Evolutionary conservation across 495 filamentous ascomycete genomes (phyloP).

Genomic region (Gamarada debralockiae): DNA sequence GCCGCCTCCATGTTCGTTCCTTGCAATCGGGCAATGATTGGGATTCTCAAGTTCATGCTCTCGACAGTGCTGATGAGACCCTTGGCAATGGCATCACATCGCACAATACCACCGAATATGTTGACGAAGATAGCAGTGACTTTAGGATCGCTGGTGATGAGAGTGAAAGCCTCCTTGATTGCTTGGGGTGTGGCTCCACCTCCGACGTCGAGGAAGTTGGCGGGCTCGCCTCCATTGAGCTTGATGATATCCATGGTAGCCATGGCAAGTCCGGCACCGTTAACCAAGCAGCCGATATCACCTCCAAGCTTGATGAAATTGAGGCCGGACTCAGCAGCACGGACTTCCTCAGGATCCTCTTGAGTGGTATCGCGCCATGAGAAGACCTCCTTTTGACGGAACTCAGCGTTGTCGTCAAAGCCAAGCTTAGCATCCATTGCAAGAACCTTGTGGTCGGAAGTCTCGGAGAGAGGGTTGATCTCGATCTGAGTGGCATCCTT

Average conservation of each 20-base stretch:
- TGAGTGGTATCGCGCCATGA: conserved; percentile 88
- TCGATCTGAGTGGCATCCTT: conserved; percentile 98
- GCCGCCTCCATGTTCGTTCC: conserved; percentile 98
- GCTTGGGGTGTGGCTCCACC: conserved; percentile 95
- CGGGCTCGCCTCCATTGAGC: conserved; percentile 91
- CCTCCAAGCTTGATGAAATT: conserved; percentile 99
- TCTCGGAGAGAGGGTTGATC: conserved; percentile 98
- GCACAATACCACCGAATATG: conserved; percentile 98
- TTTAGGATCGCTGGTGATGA: conserved; percentile 98
- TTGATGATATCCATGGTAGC: conserved; percentile 99
- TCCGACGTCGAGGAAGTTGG: conserved; percentile 98
- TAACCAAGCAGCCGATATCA: conserved; percentile 98
- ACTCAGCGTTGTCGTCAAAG: conserved; percentile 98
- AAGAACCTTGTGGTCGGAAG: conserved; percentile 92
- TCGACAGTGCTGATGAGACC: conserved; percentile 92
- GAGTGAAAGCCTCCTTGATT: conserved; percentile 94
- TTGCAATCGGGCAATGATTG: conserved; percentile 93
- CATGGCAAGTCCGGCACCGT: conserved; percentile 98
- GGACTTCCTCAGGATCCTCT: conserved; percentile 96
- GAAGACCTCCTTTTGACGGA: conserved; percentile 95
- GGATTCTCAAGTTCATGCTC: conserved; percentile 90
- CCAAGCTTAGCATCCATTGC: conserved; percentile 98
- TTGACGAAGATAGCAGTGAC: conserved; percentile 99
- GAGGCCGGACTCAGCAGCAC: conserved; percentile 85
- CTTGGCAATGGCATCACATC: conserved; percentile 96